A percentile compares a stretch with the other conserved stretches of the same genome.
These are phyloP conservation scores for Serendipita vermifera DNA, from an alignment of 768 basidiomycete species.

Conservation along the genomic window DNA sequence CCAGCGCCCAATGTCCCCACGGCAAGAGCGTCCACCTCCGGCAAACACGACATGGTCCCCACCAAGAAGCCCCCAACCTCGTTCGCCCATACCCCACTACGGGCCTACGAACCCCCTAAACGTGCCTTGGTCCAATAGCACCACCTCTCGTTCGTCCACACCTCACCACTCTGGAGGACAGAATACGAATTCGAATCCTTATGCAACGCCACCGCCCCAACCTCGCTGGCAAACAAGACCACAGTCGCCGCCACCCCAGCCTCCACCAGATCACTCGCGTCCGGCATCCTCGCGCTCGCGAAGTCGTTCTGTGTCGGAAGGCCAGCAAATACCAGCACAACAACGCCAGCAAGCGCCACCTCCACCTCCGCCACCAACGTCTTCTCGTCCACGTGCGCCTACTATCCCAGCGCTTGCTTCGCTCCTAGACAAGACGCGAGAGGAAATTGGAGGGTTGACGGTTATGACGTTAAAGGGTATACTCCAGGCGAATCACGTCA, in stretches of 20 bases:
- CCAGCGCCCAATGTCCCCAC: slow-evolving; percentile 13
- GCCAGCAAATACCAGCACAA: slow-evolving; percentile 16
- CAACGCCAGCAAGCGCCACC: slow-evolving; percentile 17
- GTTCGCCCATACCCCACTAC: background rate
- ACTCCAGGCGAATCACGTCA: slow-evolving; percentile 67
- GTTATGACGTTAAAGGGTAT: slow-evolving; percentile 66
- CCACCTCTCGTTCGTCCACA: too few relatives aligned
- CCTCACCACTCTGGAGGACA: background rate
- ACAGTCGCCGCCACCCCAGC: slow-evolving; percentile 14
- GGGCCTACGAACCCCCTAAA: too few relatives aligned
- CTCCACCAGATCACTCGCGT: slow-evolving; percentile 17
- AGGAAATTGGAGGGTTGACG: slow-evolving; percentile 46
- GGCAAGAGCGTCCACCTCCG: slow-evolving; percentile 13
- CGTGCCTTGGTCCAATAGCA: too few relatives aligned
- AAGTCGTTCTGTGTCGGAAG: slow-evolving; percentile 10
- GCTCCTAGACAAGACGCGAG: slow-evolving; percentile 48
- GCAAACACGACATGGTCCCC: slow-evolving; percentile 17
- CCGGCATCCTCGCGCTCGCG: slow-evolving; percentile 5
- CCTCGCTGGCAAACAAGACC: slow-evolving; percentile 10
- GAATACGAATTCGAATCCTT: background rate
- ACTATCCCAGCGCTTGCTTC: slow-evolving; percentile 50
- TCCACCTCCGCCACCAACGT: slow-evolving; percentile 21
- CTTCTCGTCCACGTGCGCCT: slow-evolving; percentile 24
- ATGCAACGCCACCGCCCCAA: slow-evolving; percentile 11
- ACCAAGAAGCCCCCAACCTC: slow-evolving; percentile 8